Percentiles rank a stretch among this genome's conserved stretches.
Conservation (phyloP, 129 eudicot genomes). For the Helianthus tuberosus region DNA sequence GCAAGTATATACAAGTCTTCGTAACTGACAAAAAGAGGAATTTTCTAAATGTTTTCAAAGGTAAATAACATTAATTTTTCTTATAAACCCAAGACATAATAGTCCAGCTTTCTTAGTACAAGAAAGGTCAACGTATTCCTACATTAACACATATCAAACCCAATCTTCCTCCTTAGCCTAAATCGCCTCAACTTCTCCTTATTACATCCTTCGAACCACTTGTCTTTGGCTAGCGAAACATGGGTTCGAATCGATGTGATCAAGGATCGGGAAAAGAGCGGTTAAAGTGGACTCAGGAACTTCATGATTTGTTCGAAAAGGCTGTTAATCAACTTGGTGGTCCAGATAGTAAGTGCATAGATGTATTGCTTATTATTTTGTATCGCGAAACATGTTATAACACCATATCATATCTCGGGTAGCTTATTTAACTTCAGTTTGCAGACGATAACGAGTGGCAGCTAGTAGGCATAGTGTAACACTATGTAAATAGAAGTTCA, state of each 20-base stretch:
- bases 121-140: no score
- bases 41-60: no score
- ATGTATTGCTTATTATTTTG: not conserved
- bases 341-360: conserved; percentile 68
- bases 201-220: conserved; percentile 21
- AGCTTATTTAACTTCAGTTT: no score
- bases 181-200: conserved; percentile 37
- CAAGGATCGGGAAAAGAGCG: conserved; percentile 70
- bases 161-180: conserved; percentile 37
- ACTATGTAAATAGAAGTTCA: no score
- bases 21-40: no score
- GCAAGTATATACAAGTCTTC: no score
- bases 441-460: no score
- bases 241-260: conserved; percentile 65
- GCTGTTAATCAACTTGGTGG: conserved; percentile 88
- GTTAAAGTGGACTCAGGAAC: conserved; percentile 79
- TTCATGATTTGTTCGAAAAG: conserved; percentile 79
- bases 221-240: conserved; percentile 26
- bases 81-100: no score
- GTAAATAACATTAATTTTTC: no score
- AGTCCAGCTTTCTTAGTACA: no score
- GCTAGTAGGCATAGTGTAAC: no score
- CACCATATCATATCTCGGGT: not conserved
- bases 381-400: not conserved
- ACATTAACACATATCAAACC: no score